Evolutionary conservation across 495 filamentous ascomycete genomes (phyloP).

Genomic region (Annulohypoxylon moriforme): DNA sequence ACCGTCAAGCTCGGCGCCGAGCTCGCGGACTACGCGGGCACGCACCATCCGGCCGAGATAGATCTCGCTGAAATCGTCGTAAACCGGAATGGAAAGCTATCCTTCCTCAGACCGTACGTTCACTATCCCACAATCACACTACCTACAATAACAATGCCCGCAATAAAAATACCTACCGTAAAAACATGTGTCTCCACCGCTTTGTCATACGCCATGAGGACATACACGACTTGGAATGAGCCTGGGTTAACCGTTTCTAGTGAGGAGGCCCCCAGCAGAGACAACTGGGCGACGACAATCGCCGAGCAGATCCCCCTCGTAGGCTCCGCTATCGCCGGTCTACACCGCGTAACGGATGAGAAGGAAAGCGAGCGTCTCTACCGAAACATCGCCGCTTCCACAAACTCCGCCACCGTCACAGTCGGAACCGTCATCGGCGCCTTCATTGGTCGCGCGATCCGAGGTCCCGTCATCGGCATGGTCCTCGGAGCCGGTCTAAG

Average conservation of each 20-base stretch:
- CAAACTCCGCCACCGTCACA: conserved; percentile 23
- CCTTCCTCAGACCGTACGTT: conserved; percentile 31
- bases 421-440: conserved; percentile 26
- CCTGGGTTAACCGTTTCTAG: conserved; percentile 20
- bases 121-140: neutral
- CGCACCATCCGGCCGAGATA: conserved; percentile 25
- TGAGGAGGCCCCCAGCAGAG: conserved; percentile 9
- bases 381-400: conserved; percentile 24
- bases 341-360: conserved; percentile 4
- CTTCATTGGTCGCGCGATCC: conserved; percentile 29
- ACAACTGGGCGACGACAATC: conserved; percentile 22
- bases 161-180: neutral
- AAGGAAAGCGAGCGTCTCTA: conserved; percentile 18
- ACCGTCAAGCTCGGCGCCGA: conserved; percentile 29
- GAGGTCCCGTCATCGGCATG: conserved; percentile 26
- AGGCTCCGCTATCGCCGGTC: conserved; percentile 24
- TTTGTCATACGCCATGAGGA: neutral
- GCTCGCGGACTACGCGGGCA: conserved; percentile 28
- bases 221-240: conserved; percentile 4
- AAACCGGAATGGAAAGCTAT: conserved; percentile 27
- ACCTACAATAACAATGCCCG: neutral
- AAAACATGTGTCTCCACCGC: neutral
- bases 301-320: conserved; percentile 30
- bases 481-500: conserved; percentile 27
- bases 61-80: conserved; percentile 28